Conservation (phyloP, 2,329 filamentous ascomycete genomes). For the Triangularia verruculosa region DNA sequence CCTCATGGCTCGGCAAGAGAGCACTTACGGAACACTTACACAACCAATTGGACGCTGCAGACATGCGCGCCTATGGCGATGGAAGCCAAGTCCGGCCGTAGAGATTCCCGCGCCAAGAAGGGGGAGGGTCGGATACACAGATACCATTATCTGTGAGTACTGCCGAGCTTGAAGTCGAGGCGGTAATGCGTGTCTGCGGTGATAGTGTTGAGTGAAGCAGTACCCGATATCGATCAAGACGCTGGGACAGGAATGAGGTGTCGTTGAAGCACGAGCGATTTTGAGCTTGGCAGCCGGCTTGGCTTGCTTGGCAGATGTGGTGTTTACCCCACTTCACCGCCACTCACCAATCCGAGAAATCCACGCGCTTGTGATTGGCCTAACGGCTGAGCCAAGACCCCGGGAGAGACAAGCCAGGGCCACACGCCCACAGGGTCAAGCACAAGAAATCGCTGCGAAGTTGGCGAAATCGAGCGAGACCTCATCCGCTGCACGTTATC, state of each 20-base stretch:
- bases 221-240: neutral
- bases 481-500: neutral
- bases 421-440: neutral
- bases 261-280: neutral
- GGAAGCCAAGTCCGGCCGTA: neutral
- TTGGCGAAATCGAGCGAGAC: neutral
- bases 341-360: slow-evolving; percentile 9
- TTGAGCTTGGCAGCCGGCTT: slow-evolving; percentile 3
- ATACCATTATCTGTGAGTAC: neutral
- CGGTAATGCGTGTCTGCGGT: neutral
- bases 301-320: slow-evolving; percentile 4
- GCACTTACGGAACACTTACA: neutral
- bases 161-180: slow-evolving; percentile 1
- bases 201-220: neutral
- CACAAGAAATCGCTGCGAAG: neutral
- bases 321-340: neutral
- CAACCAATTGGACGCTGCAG: neutral
- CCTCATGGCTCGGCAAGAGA: slow-evolving; percentile 2
- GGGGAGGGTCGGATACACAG: neutral
- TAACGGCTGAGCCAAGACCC: neutral
- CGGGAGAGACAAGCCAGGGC: slow-evolving; percentile 1
- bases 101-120: neutral
- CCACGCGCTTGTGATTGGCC: neutral
- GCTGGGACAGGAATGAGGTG: neutral
- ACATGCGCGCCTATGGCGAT: neutral